Base-by-base conservation (phyloP, 441 rosid genomes). In the Brassica balearica region DNA sequence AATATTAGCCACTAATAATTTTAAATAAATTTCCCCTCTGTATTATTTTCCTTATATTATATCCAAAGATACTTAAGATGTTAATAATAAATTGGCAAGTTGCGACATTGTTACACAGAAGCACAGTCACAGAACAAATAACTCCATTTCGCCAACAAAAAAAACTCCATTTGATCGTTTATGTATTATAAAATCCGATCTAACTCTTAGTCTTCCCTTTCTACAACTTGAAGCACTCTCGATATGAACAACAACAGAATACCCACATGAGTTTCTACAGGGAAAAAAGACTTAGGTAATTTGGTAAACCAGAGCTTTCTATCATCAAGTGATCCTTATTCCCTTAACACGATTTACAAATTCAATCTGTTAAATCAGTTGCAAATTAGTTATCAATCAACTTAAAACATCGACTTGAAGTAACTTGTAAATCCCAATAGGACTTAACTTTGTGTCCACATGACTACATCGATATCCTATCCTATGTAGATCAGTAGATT, bases 101-200 rank as follows among this genome's bases (percentile, higher is more conserved):
- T 71, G 76, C 34, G 32, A 41, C 19, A n/a, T 29, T 34, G 56
- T 62, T 63, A 61, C 69, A 68, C 62, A 67, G 48, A 75, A 69
- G 63, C 74, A 29, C 25, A 48, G 9, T 20, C 64, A 34, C 64
- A 46, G 36, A 61, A 61, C 11, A 60, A n/a, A 68, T 4, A 61
- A 46, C 41, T 46, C 55, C 36, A 61, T 19, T 46, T 60, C 27
- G 38, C 38, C 38, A 8, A 34, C 38, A 34, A 34, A 34, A 34
- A 34, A 3, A 60, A 41, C 36, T 41, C 62, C 34, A 60, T 12
- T 43, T 59, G 61, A 11, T 60, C 4, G 17, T 51, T 48, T 4
- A 3, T 75, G 10, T 25, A 3, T 67, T 19, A 3, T 22, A n/a
- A 74, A 41, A 23, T 74, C 70, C 53, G 32, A 29, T 64, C 11